Evolutionary conservation across 805 yeast genomes (phyloP).

Genomic region (Scheffersomyces coipomensis): DNA sequence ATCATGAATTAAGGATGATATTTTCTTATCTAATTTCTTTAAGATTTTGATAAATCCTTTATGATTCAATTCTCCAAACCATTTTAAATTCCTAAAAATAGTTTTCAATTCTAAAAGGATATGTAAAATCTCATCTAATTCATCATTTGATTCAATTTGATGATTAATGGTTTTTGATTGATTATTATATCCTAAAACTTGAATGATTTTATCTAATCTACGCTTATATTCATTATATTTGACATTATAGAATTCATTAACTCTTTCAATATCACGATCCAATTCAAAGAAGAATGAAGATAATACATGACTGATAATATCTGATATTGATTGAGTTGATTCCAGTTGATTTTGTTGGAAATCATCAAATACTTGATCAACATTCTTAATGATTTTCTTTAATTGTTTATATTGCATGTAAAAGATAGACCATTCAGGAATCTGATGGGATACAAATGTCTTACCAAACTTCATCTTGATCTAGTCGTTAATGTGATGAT

Average conservation of each 20-base stretch:
- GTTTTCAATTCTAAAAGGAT: slow-evolving; percentile 75
- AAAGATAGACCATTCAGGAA: slow-evolving; percentile 86
- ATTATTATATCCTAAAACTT: slow-evolving; percentile 31
- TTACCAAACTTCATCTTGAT: slow-evolving; percentile 79
- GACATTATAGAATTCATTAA: slow-evolving; percentile 72
- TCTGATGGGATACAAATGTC: slow-evolving; percentile 76
- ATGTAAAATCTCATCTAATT: slow-evolving; percentile 38
- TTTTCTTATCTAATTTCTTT: slow-evolving; percentile 86
- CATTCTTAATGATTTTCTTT: slow-evolving; percentile 74
- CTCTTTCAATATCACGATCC: slow-evolving; percentile 79
- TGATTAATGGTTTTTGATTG: slow-evolving; percentile 19
- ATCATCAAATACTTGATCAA: slow-evolving; percentile 33
- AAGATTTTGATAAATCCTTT: slow-evolving; percentile 86
- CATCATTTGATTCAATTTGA: slow-evolving; percentile 37
- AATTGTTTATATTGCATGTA: slow-evolving; percentile 85
- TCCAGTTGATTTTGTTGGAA: slow-evolving; percentile 8
- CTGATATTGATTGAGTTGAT: slow-evolving; percentile 21
- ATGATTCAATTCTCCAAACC: slow-evolving; percentile 92
- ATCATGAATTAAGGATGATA: slow-evolving; percentile 21
- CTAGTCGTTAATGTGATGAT: too few relatives aligned
- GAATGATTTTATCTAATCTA: slow-evolving; percentile 50
- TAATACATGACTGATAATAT: slow-evolving; percentile 42
- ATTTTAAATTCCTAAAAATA: slow-evolving; percentile 77
- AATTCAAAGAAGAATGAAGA: slow-evolving; percentile 73
- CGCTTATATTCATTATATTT: slow-evolving; percentile 75